Evolutionary conservation across 371 early-diverging fungal genomes (phyloP).

Genomic region (Rhizoclosmatium hyalinum): DNA sequence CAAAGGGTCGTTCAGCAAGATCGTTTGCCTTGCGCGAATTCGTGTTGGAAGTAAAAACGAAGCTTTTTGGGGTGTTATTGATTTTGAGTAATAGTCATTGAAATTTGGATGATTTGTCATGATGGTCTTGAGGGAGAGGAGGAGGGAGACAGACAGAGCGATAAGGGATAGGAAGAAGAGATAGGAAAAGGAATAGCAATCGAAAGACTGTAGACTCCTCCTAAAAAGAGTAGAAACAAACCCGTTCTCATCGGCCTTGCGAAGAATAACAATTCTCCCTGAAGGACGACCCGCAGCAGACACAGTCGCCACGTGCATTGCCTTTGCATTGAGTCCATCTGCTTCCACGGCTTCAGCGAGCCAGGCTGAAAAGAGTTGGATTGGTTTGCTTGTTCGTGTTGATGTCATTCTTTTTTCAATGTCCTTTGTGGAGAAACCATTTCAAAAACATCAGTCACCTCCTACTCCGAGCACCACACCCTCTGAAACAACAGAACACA

Average conservation of each 20-base stretch:
- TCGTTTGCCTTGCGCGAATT: constrained; percentile 52
- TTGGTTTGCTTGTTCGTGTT: not conserved
- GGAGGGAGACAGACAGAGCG: no score
- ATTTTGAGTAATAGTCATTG: no score
- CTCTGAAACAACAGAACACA: not conserved
- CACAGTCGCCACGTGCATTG: constrained; percentile 47
- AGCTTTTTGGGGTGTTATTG: constrained; percentile 16
- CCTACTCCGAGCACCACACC: no score
- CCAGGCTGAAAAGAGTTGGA: not conserved
- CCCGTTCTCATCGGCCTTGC: constrained; percentile 46
- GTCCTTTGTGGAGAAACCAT: not conserved
- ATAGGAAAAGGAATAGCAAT: no score
- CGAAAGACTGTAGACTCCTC: no score
- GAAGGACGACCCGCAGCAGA: constrained; percentile 29
- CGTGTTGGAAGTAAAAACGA: constrained; percentile 58
- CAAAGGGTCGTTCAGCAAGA: constrained; percentile 46
- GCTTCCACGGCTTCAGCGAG: not conserved
- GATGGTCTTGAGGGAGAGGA: no score
- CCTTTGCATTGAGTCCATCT: constrained; percentile 37
- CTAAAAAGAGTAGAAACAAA: no score
- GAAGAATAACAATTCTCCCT: constrained; percentile 53
- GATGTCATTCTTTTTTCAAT: constrained; percentile 6
- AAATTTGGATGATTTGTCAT: no score
- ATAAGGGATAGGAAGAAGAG: no score
- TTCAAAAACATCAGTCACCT: no score